phyloP scores from a whole-genome alignment of 2,329 filamentous ascomycete species.

The Aureobasidium sp. region DNA sequence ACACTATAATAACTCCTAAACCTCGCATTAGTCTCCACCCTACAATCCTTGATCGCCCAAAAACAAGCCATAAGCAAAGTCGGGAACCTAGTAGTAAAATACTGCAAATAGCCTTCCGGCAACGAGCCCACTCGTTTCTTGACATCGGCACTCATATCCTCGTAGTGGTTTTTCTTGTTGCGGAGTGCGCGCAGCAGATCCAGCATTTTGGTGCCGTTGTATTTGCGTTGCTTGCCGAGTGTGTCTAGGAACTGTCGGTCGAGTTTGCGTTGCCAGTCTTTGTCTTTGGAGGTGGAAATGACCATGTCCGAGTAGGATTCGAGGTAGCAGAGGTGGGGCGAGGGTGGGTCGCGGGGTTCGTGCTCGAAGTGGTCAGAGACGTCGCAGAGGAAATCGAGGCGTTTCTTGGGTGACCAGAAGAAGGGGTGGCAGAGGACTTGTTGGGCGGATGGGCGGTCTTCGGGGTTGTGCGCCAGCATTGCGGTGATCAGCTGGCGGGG shows the following conservation, averaged over 20 bases:
- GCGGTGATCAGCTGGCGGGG: constrained; percentile 76
- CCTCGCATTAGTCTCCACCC: constrained; percentile 53
- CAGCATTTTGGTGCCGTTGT: constrained; percentile 72
- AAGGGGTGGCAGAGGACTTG: constrained; percentile 90
- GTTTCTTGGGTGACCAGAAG: constrained; percentile 88
- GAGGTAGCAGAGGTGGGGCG: constrained; percentile 52
- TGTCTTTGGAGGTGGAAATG: constrained; percentile 40
- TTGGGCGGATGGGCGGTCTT: constrained; percentile 60
- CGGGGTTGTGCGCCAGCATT: constrained; percentile 65
- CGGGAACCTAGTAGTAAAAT: constrained; percentile 77
- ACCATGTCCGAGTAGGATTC: constrained; percentile 33
- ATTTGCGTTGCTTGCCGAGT: constrained; percentile 89
- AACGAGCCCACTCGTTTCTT: constrained; percentile 64
- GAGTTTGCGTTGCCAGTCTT: constrained; percentile 68
- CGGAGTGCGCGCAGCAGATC: constrained; percentile 81
- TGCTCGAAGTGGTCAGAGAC: constrained; percentile 96
- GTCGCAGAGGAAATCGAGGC: constrained; percentile 87
- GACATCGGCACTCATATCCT: constrained; percentile 80
- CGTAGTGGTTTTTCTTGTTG: constrained; percentile 97
- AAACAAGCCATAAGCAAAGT: constrained; percentile 71
- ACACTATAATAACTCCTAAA: constrained; percentile 59
- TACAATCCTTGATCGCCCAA: constrained; percentile 59
- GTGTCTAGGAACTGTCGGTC: constrained; percentile 80
- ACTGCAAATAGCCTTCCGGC: constrained; percentile 72
- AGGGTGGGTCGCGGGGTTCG: constrained; percentile 76